Evolutionary conservation across 225 moss, liverwort and hornwort genomes (phyloP), one percentile per base, ranked within the genome.

Genomic region (Physcomitrium patens): DNA sequence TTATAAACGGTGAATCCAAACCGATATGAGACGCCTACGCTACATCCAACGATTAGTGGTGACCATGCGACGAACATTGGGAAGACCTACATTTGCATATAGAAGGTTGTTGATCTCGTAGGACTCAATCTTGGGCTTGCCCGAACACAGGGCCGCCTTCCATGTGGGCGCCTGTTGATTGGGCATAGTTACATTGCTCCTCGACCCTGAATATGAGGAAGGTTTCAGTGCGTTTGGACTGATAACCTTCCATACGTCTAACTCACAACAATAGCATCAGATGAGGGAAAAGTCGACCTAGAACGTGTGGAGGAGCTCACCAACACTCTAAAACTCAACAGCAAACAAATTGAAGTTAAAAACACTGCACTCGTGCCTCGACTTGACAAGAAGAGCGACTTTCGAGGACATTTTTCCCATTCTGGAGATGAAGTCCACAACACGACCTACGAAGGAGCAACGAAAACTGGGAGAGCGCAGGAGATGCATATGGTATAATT

Each of bases 41-140:
- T 65, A 65, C 16, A 58, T 37, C 22, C 23, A 42, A 67, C 22
- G 51, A 67, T 13, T 23, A 24, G 15, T 7, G 50, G 26, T 28
- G 16, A 51, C 54, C 51, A 51, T 44, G 50, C 70, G 50, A 59
- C 37, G 12, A 56, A 44, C 24, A 48, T 56, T 43, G 17, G 13
- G 50, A 73, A 20, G 50, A 81, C 86, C 84, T 79, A 87, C 86
- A 81, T 79, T 87, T 49, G 83, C 84, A 60, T 79, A 81, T 65
- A 81, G 70, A 24, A 84, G 79, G 63, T 87, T 84, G 86, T 84
- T 87, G 79, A 84, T 81, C 70, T 79, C 81, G 81, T 79, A 84
- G 61, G 83, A 69, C 81, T 87, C 84, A 79, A 52, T 78, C 83
- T 87, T 87, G 79, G 86, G 81, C 84, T 81, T 84, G 58, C 81